Evolutionary conservation across 2,329 filamentous ascomycete species (phyloP).

Genomic region (Aspergillus sp.): DNA sequence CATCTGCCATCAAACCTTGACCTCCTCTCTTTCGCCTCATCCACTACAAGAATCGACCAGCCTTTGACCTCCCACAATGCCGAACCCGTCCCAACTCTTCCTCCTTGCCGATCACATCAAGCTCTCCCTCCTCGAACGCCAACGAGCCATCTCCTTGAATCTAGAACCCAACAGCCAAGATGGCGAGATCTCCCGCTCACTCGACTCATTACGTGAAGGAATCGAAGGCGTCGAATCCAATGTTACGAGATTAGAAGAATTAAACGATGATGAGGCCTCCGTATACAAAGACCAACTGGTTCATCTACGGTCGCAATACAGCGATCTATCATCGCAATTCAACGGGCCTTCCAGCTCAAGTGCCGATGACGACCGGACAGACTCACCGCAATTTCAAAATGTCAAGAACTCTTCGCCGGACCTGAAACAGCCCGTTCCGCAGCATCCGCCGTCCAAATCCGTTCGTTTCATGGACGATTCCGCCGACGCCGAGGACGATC

Average conservation of each 20-base stretch:
- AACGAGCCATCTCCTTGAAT: conserved; percentile 78
- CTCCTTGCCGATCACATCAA: conserved; percentile 97
- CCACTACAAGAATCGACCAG: conserved; percentile 19
- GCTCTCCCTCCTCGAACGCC: conserved; percentile 86
- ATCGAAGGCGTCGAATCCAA: conserved; percentile 69
- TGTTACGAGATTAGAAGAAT: conserved; percentile 61
- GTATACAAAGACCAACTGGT: conserved; percentile 65
- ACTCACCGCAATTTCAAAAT: conserved; percentile 59
- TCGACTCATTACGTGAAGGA: conserved; percentile 82
- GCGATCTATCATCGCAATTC: conserved; percentile 78
- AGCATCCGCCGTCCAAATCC: conserved; percentile 61
- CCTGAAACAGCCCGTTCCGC: conserved; percentile 44
- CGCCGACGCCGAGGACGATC: conserved; percentile 52
- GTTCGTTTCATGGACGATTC: conserved; percentile 77
- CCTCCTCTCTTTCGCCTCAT: not conserved
- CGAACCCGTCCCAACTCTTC: conserved; percentile 72
- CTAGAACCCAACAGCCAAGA: conserved; percentile 79
- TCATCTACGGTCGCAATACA: conserved; percentile 70
- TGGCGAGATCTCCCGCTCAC: conserved; percentile 80
- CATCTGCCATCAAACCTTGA: not conserved
- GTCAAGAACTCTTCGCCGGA: conserved; percentile 50
- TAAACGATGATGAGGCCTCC: conserved; percentile 48
- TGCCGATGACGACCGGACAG: conserved; percentile 12
- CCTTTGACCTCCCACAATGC: conserved; percentile 35
- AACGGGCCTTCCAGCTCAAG: conserved; percentile 50